A percentile compares a stretch with the other conserved stretches of the same genome.
These are phyloP conservation scores for Eimeria nieschulzi DNA, from an alignment of 169 alveolate species.

Conservation along the genomic window DNA sequence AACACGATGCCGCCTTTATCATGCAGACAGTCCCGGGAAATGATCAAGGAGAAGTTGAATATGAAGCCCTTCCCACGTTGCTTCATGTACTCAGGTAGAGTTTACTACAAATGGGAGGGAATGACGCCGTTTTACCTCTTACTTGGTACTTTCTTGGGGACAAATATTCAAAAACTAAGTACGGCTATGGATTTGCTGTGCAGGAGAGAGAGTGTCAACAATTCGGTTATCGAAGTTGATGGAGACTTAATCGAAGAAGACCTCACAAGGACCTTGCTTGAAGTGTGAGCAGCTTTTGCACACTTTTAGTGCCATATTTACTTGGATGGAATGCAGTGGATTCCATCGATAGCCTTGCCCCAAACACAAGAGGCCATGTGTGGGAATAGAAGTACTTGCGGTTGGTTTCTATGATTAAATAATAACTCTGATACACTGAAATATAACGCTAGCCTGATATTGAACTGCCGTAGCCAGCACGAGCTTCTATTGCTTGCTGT, in stretches of 20 bases:
- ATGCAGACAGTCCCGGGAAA: constrained; percentile 64
- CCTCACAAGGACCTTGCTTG: constrained; percentile 27
- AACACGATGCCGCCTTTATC: constrained; percentile 49
- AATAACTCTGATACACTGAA: too few relatives aligned
- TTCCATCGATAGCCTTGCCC: too few relatives aligned
- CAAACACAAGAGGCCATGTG: too few relatives aligned
- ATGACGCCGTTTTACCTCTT: too few relatives aligned
- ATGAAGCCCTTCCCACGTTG: constrained; percentile 46
- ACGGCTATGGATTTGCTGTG: not conserved
- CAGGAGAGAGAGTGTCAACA: constrained; percentile 71
- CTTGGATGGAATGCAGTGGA: too few relatives aligned
- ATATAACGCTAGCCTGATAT: too few relatives aligned
- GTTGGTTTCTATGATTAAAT: too few relatives aligned
- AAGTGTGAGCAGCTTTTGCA: constrained; percentile 9
- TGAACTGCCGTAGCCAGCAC: too few relatives aligned
- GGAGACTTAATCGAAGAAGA: constrained; percentile 39
- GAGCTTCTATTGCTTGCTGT: too few relatives aligned
- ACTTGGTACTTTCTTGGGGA: too few relatives aligned
- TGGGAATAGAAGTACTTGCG: too few relatives aligned
- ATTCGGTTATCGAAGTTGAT: constrained; percentile 69
- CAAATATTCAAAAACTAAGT: too few relatives aligned
- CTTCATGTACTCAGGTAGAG: constrained; percentile 44
- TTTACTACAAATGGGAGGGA: not conserved
- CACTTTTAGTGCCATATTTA: not conserved
- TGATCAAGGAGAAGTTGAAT: constrained; percentile 50